Conservation (phyloP, 1,284 basidiomycete genomes). For the Apiotrichum brassicae region DNA sequence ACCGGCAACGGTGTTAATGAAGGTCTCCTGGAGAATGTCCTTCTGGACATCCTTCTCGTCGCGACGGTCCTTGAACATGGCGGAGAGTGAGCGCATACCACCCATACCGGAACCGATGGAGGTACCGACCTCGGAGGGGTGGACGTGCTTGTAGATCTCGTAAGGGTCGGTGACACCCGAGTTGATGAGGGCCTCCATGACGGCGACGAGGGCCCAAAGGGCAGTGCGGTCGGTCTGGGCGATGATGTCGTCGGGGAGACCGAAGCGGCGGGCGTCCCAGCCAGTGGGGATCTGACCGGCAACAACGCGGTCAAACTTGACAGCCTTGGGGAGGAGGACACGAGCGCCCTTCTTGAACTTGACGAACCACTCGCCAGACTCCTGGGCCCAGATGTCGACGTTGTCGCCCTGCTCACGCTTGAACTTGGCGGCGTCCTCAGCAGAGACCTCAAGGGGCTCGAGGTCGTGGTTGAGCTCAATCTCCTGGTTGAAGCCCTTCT, state of each 20-base stretch:
- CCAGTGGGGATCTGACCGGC: conserved; percentile 96
- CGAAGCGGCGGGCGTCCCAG: conserved; percentile 91
- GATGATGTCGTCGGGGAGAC: conserved; percentile 96
- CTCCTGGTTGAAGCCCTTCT: conserved; percentile 95
- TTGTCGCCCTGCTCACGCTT: conserved; percentile 95
- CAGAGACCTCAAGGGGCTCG: conserved; percentile 88
- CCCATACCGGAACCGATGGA: conserved; percentile 96
- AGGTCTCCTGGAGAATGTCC: conserved; percentile 97
- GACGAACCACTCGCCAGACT: conserved; percentile 89
- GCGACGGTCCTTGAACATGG: conserved; percentile 98
- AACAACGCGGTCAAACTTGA: conserved; percentile 89
- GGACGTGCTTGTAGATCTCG: conserved; percentile 91
- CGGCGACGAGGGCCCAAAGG: conserved; percentile 91
- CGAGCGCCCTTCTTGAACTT: conserved; percentile 99
- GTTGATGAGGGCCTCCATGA: conserved; percentile 91
- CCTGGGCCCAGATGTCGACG: conserved; percentile 87
- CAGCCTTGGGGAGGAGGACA: conserved; percentile 87
- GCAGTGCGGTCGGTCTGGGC: conserved; percentile 84
- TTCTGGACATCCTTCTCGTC: conserved; percentile 97
- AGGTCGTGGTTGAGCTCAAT: conserved; percentile 94
- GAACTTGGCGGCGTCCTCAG: conserved; percentile 88
- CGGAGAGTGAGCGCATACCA: conserved; percentile 75
- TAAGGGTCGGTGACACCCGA: conserved; percentile 98
- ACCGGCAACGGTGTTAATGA: conserved; percentile 96
- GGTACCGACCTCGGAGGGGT: conserved; percentile 92